phyloP scores from a whole-genome alignment of 768 basidiomycete species.

The Boletus rubroflammeus region DNA sequence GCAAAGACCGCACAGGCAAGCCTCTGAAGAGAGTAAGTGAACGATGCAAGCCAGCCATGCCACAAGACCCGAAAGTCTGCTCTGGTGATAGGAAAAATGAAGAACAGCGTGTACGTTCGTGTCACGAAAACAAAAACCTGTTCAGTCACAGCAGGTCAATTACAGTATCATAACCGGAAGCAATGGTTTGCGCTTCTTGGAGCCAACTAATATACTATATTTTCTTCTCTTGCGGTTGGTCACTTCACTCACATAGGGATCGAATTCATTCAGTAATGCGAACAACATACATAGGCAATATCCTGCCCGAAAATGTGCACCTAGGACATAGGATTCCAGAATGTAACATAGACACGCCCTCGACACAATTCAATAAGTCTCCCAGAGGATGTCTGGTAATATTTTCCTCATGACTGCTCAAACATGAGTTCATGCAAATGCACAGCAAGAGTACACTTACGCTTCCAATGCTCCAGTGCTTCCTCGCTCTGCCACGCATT shows the following conservation, averaged over 20 bases:
- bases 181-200: not conserved
- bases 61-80: not conserved
- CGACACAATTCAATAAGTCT: slow-evolving; percentile 53
- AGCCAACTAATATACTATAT: not conserved
- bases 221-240: not conserved
- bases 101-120: not conserved
- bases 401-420: slow-evolving; percentile 71
- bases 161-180: too few relatives aligned
- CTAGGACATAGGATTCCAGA: not conserved
- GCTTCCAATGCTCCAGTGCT: slow-evolving; percentile 71
- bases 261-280: not conserved
- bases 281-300: not conserved
- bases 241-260: not conserved
- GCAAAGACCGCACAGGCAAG: not conserved
- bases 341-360: not conserved
- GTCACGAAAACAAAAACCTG: too few relatives aligned
- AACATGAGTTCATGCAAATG: slow-evolving; percentile 4
- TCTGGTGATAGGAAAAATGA: not conserved
- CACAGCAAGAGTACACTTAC: slow-evolving; percentile 39
- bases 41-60: slow-evolving; percentile 12
- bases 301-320: not conserved
- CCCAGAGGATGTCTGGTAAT: slow-evolving; percentile 72
- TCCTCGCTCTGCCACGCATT: slow-evolving; percentile 62
- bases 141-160: too few relatives aligned
- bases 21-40: slow-evolving; percentile 9